A percentile compares a stretch with the other conserved stretches of the same genome.
Evolutionary conservation across 2,329 filamentous ascomycete species (phyloP).

Genomic region (Plenodomus tracheiphilus): DNA sequence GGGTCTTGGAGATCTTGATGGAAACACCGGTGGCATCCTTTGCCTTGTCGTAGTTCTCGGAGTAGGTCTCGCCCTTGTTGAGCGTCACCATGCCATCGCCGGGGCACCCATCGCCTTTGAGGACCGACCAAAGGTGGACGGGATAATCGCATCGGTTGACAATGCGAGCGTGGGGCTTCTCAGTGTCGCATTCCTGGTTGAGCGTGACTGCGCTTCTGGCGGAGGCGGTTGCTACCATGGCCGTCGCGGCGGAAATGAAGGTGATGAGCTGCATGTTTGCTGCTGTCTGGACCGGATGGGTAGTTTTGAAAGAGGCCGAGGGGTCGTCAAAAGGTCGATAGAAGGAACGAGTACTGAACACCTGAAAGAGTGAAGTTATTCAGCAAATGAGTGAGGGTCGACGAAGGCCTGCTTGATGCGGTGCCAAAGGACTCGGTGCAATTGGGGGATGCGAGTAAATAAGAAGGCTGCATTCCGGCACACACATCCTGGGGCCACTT

Average conservation of each 20-base stretch:
- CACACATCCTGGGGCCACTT: constrained; percentile 32
- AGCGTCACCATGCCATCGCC: constrained; percentile 24
- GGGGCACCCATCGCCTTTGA: constrained; percentile 33
- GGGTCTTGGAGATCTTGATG: constrained; percentile 45
- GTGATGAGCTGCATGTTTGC: constrained; percentile 41
- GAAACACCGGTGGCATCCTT: constrained; percentile 36
- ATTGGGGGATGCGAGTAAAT: constrained; percentile 44
- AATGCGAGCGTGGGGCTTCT: constrained; percentile 29
- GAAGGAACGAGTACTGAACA: constrained; percentile 44
- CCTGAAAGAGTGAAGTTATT: constrained; percentile 48
- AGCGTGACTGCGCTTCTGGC: constrained; percentile 22
- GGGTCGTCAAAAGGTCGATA: constrained; percentile 22
- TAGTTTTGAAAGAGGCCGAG: constrained; percentile 17
- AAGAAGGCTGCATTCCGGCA: constrained; percentile 35
- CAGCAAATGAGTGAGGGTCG: constrained; percentile 43
- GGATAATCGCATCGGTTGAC: constrained; percentile 45
- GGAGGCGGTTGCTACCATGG: constrained; percentile 35
- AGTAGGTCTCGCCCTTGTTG: constrained; percentile 35
- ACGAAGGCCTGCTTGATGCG: constrained; percentile 45
- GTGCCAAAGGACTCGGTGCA: constrained; percentile 25
- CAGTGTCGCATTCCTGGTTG: constrained; percentile 17
- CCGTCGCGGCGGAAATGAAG: constrained; percentile 32
- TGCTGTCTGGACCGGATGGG: constrained; percentile 14
- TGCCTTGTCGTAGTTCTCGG: constrained; percentile 34
- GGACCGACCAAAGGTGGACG: constrained; percentile 46